Evolutionary conservation across 805 yeast species (phyloP), one percentile per base, ranked within the genome.

Genomic region (Saturnispora besseyi): DNA sequence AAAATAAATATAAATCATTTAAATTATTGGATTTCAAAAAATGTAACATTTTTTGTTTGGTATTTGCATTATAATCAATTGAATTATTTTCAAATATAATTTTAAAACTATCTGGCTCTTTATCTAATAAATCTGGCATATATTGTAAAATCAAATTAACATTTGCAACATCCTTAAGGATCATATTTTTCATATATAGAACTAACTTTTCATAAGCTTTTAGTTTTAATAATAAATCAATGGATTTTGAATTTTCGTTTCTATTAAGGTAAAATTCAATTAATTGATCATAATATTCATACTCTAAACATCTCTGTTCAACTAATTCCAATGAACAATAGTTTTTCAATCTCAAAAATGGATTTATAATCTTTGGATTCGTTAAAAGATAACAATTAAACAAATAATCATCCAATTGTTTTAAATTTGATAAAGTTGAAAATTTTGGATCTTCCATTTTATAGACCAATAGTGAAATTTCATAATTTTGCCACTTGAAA

Each of bases 231-330:
- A 91, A 67, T 59, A 86, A 72, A 4, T 72, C 66, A 40, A 93
- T 67, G 0, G 96, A 95, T 46, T 81, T 78, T 7, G 69, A 67
- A 63, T 88, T 96, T 44, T 76, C 61, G 1, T 66, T 61, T 47
- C 82, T 70, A n/a, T 83, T 78, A 56, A 70, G 81, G 57, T 84
- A 87, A 59, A 87, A 90, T 59, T 86, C 95, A 8, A 87, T 74
- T 40, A 90, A 69, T 57, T 88, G 96, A 31, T 76, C 75, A 57
- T 77, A 77, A 59, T 78, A 74, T 3, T 71, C 67, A 7, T 73
- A 68, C 4, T 66, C 60, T 10, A 73, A 62, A 29, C 88, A 72
- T 46, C 77, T 73, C 10, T 66, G 63, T 45, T 78, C 77, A 1
- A 87, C 95, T 2, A 78, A 71, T 1, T 71, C 68, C 4, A 82